phyloP scores from a whole-genome alignment of 1,139 yeast genomes.

The Wickerhamiella pararugosa region DNA sequence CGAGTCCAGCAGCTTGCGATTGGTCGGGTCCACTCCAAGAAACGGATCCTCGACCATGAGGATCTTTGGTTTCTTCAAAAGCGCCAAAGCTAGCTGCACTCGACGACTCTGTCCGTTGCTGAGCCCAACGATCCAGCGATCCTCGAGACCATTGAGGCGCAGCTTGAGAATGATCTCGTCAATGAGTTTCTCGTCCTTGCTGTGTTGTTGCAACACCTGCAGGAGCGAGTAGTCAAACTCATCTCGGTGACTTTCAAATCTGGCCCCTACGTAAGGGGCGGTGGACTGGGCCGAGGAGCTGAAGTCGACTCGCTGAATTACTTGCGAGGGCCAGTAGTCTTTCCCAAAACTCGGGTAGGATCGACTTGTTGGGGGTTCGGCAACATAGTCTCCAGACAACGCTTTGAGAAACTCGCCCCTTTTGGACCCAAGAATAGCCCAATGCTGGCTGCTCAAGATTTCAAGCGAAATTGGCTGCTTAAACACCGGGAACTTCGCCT shows the following conservation, averaged over 20 bases:
- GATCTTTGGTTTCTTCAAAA: constrained; percentile 49
- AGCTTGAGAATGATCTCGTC: constrained; percentile 35
- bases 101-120: constrained; percentile 91
- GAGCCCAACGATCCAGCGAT: constrained; percentile 71
- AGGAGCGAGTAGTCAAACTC: constrained; percentile 66
- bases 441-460: constrained; percentile 20
- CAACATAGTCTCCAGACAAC: constrained; percentile 33
- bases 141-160: constrained; percentile 39
- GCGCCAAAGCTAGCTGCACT: constrained; percentile 66
- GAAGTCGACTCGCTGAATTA: constrained; percentile 44
- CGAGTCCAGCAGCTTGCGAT: constrained; percentile 44
- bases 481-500: constrained; percentile 10
- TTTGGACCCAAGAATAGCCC: constrained; percentile 39
- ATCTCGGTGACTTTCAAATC: constrained; percentile 78
- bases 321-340: constrained; percentile 33
- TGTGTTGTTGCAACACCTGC: constrained; percentile 33
- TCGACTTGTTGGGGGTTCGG: constrained; percentile 41
- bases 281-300: constrained; percentile 23
- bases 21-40: constrained; percentile 72
- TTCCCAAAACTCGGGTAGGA: constrained; percentile 38
- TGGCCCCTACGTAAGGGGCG: constrained; percentile 69
- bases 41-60: constrained; percentile 82
- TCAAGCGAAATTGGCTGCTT: constrained; percentile 10
- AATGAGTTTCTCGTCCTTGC: constrained; percentile 20
- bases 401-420: constrained; percentile 32